Conservation (phyloP, 305 asterid genomes). For the Stenogyne calaminthoides region DNA sequence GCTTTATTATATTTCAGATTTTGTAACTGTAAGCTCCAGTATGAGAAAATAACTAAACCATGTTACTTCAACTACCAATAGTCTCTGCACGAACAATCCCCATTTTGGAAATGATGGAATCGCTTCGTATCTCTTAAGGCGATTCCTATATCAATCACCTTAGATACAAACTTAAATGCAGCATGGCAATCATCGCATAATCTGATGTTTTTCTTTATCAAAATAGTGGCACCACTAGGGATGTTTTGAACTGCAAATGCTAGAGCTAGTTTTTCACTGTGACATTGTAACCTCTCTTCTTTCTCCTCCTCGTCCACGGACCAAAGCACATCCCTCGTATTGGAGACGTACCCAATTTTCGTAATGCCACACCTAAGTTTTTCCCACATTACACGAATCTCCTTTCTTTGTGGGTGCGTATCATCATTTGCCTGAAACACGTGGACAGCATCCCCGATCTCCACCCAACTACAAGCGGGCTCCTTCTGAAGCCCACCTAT, state of each 20-base stretch:
- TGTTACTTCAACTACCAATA: too few species aligned
- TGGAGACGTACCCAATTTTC: constrained; percentile 70
- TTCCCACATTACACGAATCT: constrained; percentile 45
- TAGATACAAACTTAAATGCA: constrained; percentile 63
- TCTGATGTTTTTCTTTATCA: constrained; percentile 77
- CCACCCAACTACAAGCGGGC: constrained; percentile 92
- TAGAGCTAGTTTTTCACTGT: constrained; percentile 62
- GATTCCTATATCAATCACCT: constrained; percentile 58
- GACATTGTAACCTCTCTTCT: constrained; percentile 48
- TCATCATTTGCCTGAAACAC: constrained; percentile 46
- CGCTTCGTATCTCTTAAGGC: constrained; percentile 72
- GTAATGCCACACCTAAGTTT: constrained; percentile 46
- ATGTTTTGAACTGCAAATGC: constrained; percentile 71
- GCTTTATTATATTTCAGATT: too few species aligned
- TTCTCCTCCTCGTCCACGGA: constrained; percentile 58
- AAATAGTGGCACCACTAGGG: constrained; percentile 48
- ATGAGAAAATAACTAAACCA: too few species aligned
- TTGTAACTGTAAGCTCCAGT: too few species aligned
- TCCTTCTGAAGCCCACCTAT: constrained; percentile 71
- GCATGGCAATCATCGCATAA: constrained; percentile 81
- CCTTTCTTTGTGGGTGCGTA: constrained; percentile 41
- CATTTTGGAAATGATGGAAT: constrained; percentile 72
- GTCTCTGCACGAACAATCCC: constrained; percentile 34
- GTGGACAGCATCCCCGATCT: constrained; percentile 61
- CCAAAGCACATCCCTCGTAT: constrained; percentile 75